These are phyloP conservation scores for Populus deltoides DNA, from an alignment of 345 rosid genomes.

Conservation along the genomic window DNA sequence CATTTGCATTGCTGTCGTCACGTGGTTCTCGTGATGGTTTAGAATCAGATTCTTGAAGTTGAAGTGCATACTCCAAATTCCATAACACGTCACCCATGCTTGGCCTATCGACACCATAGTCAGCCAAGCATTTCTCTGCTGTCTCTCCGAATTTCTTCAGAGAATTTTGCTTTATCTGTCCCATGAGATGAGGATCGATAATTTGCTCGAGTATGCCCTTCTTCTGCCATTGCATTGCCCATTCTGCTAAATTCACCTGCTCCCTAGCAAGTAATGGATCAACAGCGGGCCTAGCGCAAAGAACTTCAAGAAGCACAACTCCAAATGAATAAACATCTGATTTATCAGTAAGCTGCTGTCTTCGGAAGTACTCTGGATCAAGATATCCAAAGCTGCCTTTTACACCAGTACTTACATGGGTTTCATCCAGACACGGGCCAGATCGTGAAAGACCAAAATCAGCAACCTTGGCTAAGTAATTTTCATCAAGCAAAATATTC, in stretches of 20 bases:
- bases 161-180: constrained; percentile 59
- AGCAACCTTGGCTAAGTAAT: constrained; percentile 74
- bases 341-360: constrained; percentile 93
- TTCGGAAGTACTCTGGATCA: constrained; percentile 89
- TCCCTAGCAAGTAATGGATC: constrained; percentile 91
- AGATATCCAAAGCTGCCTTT: constrained; percentile 98
- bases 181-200: constrained; percentile 63
- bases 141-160: constrained; percentile 85
- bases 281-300: constrained; percentile 92
- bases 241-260: constrained; percentile 91
- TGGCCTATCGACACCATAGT: constrained; percentile 93
- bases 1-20: constrained; percentile 21
- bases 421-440: constrained; percentile 88
- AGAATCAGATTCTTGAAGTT: constrained; percentile 80
- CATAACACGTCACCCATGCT: constrained; percentile 90
- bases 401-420: constrained; percentile 92
- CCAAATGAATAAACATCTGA: constrained; percentile 96
- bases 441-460: constrained; percentile 96
- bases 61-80: constrained; percentile 79
- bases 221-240: constrained; percentile 97
- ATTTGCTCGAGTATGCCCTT: constrained; percentile 73
- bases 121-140: constrained; percentile 94
- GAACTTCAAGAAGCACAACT: constrained; percentile 87
- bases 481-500: constrained; percentile 70
- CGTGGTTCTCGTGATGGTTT: constrained; percentile 34